Evolutionary conservation across 2,329 filamentous ascomycete genomes (phyloP).

Genomic region (Alternaria infectoria): DNA sequence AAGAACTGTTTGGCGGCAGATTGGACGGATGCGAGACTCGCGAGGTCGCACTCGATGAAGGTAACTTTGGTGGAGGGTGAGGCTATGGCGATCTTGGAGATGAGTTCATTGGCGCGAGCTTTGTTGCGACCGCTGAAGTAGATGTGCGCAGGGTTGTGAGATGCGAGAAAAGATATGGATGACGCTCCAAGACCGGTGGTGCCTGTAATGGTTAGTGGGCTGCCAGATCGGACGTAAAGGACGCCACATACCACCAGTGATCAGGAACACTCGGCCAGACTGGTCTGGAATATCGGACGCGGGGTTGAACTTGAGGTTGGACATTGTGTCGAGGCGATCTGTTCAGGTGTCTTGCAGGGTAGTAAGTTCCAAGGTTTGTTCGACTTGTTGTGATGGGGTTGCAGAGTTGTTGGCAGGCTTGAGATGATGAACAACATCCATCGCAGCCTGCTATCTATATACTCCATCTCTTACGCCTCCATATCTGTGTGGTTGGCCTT

Average conservation of each 20-base stretch:
- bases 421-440: neutral
- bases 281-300: slow-evolving; percentile 9
- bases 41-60: slow-evolving; percentile 6
- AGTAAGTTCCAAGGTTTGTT: too few species aligned
- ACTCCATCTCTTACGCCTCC: neutral
- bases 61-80: slow-evolving; percentile 44
- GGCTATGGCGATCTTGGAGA: slow-evolving; percentile 50
- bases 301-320: slow-evolving; percentile 7
- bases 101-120: slow-evolving; percentile 49
- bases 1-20: slow-evolving; percentile 3
- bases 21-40: slow-evolving; percentile 4
- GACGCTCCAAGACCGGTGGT: slow-evolving; percentile 56
- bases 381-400: neutral
- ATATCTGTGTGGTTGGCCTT: neutral
- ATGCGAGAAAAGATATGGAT: slow-evolving; percentile 51
- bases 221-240: neutral
- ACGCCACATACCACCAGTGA: slow-evolving; percentile 16
- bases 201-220: slow-evolving; percentile 30
- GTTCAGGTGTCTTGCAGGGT: neutral
- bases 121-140: slow-evolving; percentile 55
- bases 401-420: neutral
- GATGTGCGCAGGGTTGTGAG: slow-evolving; percentile 53
- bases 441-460: neutral
- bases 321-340: neutral
- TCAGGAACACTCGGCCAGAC: slow-evolving; percentile 12